Evolutionary conservation across 768 basidiomycete genomes (phyloP), one percentile per base, ranked within the genome.

Genomic region (Collybiopsis luxurians): DNA sequence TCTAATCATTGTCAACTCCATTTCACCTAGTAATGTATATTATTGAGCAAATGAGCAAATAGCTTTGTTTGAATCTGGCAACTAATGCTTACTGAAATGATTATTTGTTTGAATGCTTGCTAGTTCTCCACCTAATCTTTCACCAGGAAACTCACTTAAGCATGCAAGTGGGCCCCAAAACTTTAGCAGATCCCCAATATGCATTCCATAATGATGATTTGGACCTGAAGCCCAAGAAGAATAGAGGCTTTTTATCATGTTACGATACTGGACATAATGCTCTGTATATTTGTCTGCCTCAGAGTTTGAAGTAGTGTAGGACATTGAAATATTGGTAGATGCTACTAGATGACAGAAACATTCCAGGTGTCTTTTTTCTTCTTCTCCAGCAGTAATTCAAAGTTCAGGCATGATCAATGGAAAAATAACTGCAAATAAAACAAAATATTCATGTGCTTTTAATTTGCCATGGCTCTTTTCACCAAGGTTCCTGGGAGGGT

Each of bases 171-270:
- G 63, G 2, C 63, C 63, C 63, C 63, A 64, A 47, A 45, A 59
- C 55, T 57, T 58, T 23, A 64, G 52, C 31, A 55, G 39, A 11
- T 57, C 53, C 17, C 23, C 24, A 34, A 39, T 42, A 23, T 64
- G 63, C 59, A 62, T 61, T 21, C 53, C 51, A 57, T 57, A 51
- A 44, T 64, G 63, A 46, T 61, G 61, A 23, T 58, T 64, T 49
- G 63, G 63, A 11, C 47, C 17, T 26, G 28, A 26, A 12, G 43
- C n/a, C 13, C 53, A 50, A 45, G 42, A 43, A 1, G 61, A 55
- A 45, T 39, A 59, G n/a, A 62, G 30, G 2, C 51, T 39, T 12
- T 59, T 24, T 17, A 59, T 50, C 17, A 52, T 55, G 7, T 23
- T 6, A 6, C 60, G 51, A 58, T 64, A 64, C 13, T 10, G n/a